Percentiles rank a stretch among this genome's conserved stretches.
Evolutionary conservation across 371 early-diverging fungal genomes (phyloP).

Genomic region (Apophysomyces variabilis): DNA sequence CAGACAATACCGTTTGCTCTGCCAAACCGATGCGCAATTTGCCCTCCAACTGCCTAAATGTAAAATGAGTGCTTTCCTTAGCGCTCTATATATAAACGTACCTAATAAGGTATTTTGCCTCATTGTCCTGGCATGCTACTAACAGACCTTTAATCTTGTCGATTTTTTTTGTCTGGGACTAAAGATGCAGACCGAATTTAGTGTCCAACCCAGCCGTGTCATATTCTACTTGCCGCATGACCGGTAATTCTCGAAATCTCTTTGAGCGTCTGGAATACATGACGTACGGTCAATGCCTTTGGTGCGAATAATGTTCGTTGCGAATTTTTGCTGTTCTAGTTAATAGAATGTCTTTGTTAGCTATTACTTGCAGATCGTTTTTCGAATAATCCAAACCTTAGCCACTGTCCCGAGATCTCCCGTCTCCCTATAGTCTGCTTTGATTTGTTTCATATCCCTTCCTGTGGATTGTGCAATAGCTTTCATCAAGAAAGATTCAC

Average conservation of each 20-base stretch:
- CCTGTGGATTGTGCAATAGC: constrained; percentile 93
- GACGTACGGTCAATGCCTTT: constrained; percentile 79
- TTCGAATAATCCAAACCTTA: constrained; percentile 49
- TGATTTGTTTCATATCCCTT: constrained; percentile 74
- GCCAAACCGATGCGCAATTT: constrained; percentile 98
- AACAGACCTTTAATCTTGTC: constrained; percentile 85
- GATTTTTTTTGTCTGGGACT: constrained; percentile 83
- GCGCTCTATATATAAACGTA: constrained; percentile 18
- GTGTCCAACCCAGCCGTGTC: no score
- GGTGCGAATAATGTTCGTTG: constrained; percentile 79
- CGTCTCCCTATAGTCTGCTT: constrained; percentile 71
- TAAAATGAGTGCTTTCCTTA: not conserved
- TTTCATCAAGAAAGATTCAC: constrained; percentile 93
- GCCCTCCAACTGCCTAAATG: constrained; percentile 87
- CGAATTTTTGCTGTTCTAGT: constrained; percentile 74
- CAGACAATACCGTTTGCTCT: constrained; percentile 90
- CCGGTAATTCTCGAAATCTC: constrained; percentile 89
- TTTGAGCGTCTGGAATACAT: constrained; percentile 88
- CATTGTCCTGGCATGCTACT: constrained; percentile 82
- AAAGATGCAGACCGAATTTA: not conserved
- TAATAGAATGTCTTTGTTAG: not conserved
- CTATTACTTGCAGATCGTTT: not conserved
- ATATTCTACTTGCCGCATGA: constrained; percentile 55
- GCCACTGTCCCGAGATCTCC: constrained; percentile 97
- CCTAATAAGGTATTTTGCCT: constrained; percentile 94